Evolutionary conservation across 2,329 filamentous ascomycete genomes (phyloP).

Genomic region (Aspergillus udagawae): DNA sequence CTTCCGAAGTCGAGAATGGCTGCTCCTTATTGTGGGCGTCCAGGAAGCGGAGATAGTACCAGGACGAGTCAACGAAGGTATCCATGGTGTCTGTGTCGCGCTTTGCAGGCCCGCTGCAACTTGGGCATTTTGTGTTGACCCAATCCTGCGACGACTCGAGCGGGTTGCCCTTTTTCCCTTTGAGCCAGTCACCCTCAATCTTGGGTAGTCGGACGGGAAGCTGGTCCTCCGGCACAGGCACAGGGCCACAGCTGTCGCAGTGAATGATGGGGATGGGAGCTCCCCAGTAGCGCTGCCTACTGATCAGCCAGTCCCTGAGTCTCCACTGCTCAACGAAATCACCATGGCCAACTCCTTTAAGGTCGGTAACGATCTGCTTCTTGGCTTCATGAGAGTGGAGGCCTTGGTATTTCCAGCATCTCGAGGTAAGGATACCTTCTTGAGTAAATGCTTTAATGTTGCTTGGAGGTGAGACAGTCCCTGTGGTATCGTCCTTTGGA

Average conservation of each 20-base stretch:
- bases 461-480: slow-evolving; percentile 28
- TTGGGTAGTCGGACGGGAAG: slow-evolving; percentile 73
- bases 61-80: slow-evolving; percentile 91
- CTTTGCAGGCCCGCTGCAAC: slow-evolving; percentile 64
- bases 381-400: slow-evolving; percentile 61
- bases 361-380: slow-evolving; percentile 53
- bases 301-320: slow-evolving; percentile 84
- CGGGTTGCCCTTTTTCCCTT: slow-evolving; percentile 70
- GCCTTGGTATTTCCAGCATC: slow-evolving; percentile 63
- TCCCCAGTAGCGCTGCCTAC: slow-evolving; percentile 90
- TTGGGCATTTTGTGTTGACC: slow-evolving; percentile 70
- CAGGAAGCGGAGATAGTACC: slow-evolving; percentile 82
- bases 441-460: slow-evolving; percentile 56
- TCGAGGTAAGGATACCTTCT: slow-evolving; percentile 63
- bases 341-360: slow-evolving; percentile 53
- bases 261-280: slow-evolving; percentile 86
- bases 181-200: slow-evolving; percentile 64
- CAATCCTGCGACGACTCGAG: slow-evolving; percentile 68
- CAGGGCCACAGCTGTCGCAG: slow-evolving; percentile 69
- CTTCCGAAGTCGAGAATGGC: slow-evolving; percentile 56
- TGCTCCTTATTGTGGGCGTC: slow-evolving; percentile 62
- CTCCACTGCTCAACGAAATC: slow-evolving; percentile 69
- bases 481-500: slow-evolving; percentile 4
- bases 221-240: slow-evolving; percentile 71
- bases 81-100: slow-evolving; percentile 95